Evolutionary conservation across 2,329 filamentous ascomycete genomes (phyloP).

Genomic region (Ceratocystis harringtonii): DNA sequence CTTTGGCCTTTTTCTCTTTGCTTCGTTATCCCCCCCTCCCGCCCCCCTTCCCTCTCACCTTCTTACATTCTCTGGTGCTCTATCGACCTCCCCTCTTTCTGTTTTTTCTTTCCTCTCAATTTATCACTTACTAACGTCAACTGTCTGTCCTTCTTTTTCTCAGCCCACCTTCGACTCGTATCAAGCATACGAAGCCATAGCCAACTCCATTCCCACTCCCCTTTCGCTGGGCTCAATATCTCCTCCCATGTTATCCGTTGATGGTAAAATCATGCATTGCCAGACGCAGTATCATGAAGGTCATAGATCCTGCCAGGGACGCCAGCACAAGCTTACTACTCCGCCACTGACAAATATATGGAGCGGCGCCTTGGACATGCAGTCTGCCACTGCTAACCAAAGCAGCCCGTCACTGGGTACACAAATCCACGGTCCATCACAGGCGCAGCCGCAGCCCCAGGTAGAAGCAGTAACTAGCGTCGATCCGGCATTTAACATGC

Average conservation of each 20-base stretch:
- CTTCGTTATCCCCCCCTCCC: not conserved
- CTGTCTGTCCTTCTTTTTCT: constrained; percentile 20
- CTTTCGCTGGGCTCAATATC: constrained; percentile 25
- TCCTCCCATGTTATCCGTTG: constrained; percentile 32
- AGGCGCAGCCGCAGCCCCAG: constrained; percentile 25
- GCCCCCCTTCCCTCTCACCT: not conserved
- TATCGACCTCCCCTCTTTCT: not conserved
- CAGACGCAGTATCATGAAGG: constrained; percentile 8
- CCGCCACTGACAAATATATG: constrained; percentile 34
- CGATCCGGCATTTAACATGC: not conserved
- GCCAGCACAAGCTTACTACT: constrained; percentile 29
- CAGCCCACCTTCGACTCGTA: constrained; percentile 28
- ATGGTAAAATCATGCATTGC: constrained; percentile 12
- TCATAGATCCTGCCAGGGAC: constrained; percentile 22
- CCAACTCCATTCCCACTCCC: constrained; percentile 31
- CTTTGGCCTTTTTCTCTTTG: not conserved
- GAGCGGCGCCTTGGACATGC: constrained; percentile 29
- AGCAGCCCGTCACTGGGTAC: constrained; percentile 33
- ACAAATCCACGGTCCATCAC: constrained; percentile 21
- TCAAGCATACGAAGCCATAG: constrained; percentile 20
- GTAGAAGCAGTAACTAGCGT: not conserved
- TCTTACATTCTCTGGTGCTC: not conserved
- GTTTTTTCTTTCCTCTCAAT: not conserved
- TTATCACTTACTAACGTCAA: not conserved
- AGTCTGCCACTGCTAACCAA: constrained; percentile 27